Evolutionary conservation across 1,284 basidiomycete genomes (phyloP), one percentile per base, ranked within the genome.

Genomic region (Cystobasidiaceae sp.): DNA sequence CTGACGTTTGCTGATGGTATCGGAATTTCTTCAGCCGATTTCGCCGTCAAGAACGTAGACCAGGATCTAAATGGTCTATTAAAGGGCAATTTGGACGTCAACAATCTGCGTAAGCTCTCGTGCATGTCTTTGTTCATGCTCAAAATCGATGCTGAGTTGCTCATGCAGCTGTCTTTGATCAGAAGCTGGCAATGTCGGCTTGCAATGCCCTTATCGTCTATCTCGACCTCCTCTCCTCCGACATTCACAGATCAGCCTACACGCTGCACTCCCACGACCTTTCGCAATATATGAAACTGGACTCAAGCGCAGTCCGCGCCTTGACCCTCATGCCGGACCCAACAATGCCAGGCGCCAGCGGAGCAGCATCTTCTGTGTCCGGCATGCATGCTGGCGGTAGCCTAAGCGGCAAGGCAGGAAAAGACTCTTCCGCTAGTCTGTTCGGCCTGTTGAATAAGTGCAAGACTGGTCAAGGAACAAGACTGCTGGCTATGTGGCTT

Each of bases 381-480:
- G 69, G 67, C 13, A 39, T 56, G 3, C 41, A 46, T 28, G 51
- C 52, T 23, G 25, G 27, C 23, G 28, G 46, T n/a, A 37, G 51
- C 4, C 23, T 49, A 8, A 49, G 25, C 15, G 82, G 82, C 30
- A 84, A 85, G 71, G 74, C 77, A 23, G 77, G 79, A 5, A 77
- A 77, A 4, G 76, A 83, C 58, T 88, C 88, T 73, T 92, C 89
- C 71, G 90, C 89, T 56, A 96, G 90, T 21, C 76, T 99, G 4
- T 86, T 91, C 65, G 93, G 93, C 0, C 79, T 97, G 21, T 77
- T 98, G 68, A 97, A 98, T 76, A 89, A 88, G 71, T 97, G 96
- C 81, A 96, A 94, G 78, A 98, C 96, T 0, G 86, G 89, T 0
- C 96, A 98, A 76, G 96, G 96, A 0, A 86, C 89, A n/a, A 81